phyloP scores from a whole-genome alignment of 2,329 filamentous ascomycete genomes.

The Apiospora rasikravindrae region DNA sequence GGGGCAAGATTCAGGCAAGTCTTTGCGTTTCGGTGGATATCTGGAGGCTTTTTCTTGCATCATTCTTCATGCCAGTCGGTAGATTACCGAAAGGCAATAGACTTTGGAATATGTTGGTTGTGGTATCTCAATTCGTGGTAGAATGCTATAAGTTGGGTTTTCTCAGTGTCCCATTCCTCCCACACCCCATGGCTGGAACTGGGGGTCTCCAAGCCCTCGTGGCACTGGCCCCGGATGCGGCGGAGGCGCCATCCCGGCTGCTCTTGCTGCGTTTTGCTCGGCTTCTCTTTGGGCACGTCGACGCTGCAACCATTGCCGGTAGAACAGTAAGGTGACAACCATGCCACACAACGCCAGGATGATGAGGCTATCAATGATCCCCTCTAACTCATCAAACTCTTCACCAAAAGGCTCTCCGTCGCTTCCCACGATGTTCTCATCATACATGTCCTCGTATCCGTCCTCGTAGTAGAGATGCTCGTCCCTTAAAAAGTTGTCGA shows the following conservation, averaged over 20 bases:
- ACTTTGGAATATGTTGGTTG: neutral
- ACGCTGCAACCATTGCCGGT: slow-evolving; percentile 71
- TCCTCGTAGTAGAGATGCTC: slow-evolving; percentile 69
- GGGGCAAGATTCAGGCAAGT: neutral
- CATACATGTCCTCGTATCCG: slow-evolving; percentile 59
- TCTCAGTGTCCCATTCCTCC: slow-evolving; percentile 35
- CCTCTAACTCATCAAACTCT: slow-evolving; percentile 68
- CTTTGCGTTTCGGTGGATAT: neutral
- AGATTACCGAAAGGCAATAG: neutral
- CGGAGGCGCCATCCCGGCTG: slow-evolving; percentile 29
- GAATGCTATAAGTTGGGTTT: neutral
- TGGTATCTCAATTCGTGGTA: neutral
- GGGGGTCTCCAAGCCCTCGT: slow-evolving; percentile 61
- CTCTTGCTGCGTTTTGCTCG: slow-evolving; percentile 37
- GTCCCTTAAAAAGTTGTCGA: slow-evolving; percentile 80
- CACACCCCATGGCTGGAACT: slow-evolving; percentile 63
- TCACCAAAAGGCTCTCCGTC: slow-evolving; percentile 62
- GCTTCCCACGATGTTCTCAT: slow-evolving; percentile 60
- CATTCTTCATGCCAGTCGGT: neutral
- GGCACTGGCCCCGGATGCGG: slow-evolving; percentile 38
- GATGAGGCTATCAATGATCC: slow-evolving; percentile 81
- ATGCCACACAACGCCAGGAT: slow-evolving; percentile 79
- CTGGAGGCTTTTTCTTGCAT: neutral
- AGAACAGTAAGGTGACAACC: slow-evolving; percentile 80
- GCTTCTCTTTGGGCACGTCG: slow-evolving; percentile 50